Evolutionary conservation across 2,329 filamentous ascomycete species (phyloP).

Genomic region (Fusarium zealandicum): DNA sequence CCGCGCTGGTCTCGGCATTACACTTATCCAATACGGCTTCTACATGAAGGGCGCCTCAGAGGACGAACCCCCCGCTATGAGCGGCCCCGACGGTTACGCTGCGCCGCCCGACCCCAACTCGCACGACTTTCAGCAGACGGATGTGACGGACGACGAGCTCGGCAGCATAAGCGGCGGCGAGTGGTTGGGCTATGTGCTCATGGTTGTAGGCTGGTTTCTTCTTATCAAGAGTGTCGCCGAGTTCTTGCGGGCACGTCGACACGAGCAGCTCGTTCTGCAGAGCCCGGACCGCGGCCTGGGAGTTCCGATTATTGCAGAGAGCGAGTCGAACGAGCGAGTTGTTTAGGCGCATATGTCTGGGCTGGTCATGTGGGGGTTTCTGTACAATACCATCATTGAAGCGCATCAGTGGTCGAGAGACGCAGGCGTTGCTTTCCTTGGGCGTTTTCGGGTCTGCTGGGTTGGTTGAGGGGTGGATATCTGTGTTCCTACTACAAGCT

Average conservation of each 20-base stretch:
- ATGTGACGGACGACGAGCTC: constrained; percentile 61
- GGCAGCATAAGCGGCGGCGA: constrained; percentile 74
- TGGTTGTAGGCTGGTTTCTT: constrained; percentile 99
- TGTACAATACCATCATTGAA: constrained; percentile 31
- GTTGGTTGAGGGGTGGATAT: constrained; percentile 21
- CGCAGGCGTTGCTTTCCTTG: constrained; percentile 22
- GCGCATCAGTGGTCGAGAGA: constrained; percentile 28
- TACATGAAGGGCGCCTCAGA: constrained; percentile 78
- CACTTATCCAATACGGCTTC: constrained; percentile 95
- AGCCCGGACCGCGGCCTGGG: constrained; percentile 88
- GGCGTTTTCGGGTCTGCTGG: constrained; percentile 26
- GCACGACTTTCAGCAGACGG: constrained; percentile 82
- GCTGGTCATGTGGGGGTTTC: neutral
- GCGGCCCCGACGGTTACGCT: constrained; percentile 65
- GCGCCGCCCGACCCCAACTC: constrained; percentile 86
- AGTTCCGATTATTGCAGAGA: constrained; percentile 85
- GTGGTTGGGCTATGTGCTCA: constrained; percentile 89
- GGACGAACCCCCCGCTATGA: constrained; percentile 53
- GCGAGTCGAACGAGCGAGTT: constrained; percentile 79
- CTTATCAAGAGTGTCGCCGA: constrained; percentile 93
- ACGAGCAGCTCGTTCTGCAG: constrained; percentile 91
- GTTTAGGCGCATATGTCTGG: constrained; percentile 57
- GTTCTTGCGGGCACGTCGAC: constrained; percentile 84
- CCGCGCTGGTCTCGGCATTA: constrained; percentile 91
- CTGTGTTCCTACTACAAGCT: constrained; percentile 32